Evolutionary conservation across 164 flowering plant genomes (phyloP).

Genomic region (Kalanchoe fedtschenkoi): DNA sequence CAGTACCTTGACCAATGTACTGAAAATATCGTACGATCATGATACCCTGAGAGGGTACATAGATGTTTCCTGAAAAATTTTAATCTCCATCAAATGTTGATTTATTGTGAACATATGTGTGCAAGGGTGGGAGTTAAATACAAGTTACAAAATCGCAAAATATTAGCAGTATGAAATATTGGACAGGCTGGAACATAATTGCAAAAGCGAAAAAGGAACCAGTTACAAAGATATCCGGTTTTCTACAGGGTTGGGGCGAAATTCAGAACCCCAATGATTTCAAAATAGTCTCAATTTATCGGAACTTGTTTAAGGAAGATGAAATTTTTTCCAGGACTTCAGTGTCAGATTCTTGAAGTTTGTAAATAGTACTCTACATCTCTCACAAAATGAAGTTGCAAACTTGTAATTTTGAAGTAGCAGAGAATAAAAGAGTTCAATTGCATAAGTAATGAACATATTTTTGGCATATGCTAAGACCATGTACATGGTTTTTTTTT

Average conservation of each 20-base stretch:
- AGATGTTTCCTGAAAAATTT: slow-evolving; percentile 53
- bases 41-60: slow-evolving; percentile 79
- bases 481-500: too few relatives aligned
- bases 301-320: background rate
- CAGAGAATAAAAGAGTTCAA: background rate
- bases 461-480: too few relatives aligned
- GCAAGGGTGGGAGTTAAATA: background rate
- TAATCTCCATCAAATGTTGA: background rate
- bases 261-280: background rate
- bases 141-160: background rate
- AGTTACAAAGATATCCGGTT: background rate
- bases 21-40: slow-evolving; percentile 87
- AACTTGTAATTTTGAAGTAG: too few relatives aligned
- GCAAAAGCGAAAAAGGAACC: background rate
- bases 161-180: too few relatives aligned
- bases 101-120: too few relatives aligned
- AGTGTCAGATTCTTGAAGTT: background rate
- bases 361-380: background rate
- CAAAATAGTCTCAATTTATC: background rate
- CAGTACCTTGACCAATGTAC: slow-evolving; percentile 90
- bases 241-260: background rate
- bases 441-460: background rate
- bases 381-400: too few relatives aligned
- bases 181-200: too few relatives aligned
- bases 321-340: background rate